These are phyloP conservation scores for Didymella glomerata DNA, from an alignment of 2,329 filamentous ascomycete genomes.

Conservation along the genomic window DNA sequence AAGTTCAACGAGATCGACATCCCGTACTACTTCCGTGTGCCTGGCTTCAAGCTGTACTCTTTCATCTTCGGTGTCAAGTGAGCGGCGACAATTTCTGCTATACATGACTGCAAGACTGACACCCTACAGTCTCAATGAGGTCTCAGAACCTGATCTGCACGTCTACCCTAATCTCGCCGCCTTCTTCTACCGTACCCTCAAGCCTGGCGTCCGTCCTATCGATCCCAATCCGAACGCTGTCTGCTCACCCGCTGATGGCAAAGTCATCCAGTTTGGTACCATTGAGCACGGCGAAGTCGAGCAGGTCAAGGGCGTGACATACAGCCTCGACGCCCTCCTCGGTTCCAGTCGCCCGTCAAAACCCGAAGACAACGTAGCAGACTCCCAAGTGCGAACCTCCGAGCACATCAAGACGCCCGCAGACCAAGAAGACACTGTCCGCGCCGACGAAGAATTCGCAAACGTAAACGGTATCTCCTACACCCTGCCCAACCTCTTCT, in stretches of 20 bases:
- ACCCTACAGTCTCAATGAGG: conserved; percentile 74
- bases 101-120: conserved; percentile 50
- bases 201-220: conserved; percentile 84
- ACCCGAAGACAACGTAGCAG: conserved; percentile 54
- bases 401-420: conserved; percentile 40
- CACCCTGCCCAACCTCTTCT: conserved; percentile 86
- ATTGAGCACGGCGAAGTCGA: conserved; percentile 96
- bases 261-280: conserved; percentile 87
- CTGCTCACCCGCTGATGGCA: conserved; percentile 88
- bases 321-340: conserved; percentile 90
- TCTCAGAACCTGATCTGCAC: conserved; percentile 86
- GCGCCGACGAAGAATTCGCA: conserved; percentile 90
- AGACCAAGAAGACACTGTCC: conserved; percentile 70
- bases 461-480: conserved; percentile 95
- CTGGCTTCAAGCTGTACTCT: conserved; percentile 90
- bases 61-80: conserved; percentile 88
- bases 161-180: conserved; percentile 90
- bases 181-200: conserved; percentile 96
- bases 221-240: conserved; percentile 82
- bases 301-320: conserved; percentile 98
- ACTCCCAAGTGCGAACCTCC: conserved; percentile 32
- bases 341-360: conserved; percentile 60
- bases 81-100: conserved; percentile 12
- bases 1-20: conserved; percentile 89
- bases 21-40: conserved; percentile 85